Percentiles rank a stretch among this genome's conserved stretches.
Conservation (phyloP, 495 filamentous ascomycete species). For the Penicillium coprophilum region DNA sequence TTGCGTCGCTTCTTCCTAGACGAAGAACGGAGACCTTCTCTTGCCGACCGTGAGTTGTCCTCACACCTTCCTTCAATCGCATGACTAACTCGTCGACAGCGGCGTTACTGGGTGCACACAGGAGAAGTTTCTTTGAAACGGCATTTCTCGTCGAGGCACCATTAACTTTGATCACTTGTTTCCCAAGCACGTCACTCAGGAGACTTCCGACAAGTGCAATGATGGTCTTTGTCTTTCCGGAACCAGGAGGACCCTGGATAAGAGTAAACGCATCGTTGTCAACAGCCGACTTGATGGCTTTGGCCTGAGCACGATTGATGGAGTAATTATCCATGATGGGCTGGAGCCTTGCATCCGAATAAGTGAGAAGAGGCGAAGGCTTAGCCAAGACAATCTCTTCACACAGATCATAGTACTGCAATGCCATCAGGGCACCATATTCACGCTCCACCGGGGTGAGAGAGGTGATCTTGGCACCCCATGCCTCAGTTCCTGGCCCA, state of each 20-base stretch:
- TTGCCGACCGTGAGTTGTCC: constrained; percentile 65
- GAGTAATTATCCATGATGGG: constrained; percentile 70
- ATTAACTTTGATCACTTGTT: constrained; percentile 29
- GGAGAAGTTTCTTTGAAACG: constrained; percentile 78
- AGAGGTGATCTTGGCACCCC: constrained; percentile 77
- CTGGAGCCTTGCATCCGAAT: constrained; percentile 67
- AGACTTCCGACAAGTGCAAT: constrained; percentile 92
- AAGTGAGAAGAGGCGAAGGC: constrained; percentile 81
- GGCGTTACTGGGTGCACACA: constrained; percentile 96
- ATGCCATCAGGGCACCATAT: constrained; percentile 82
- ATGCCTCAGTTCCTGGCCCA: constrained; percentile 60
- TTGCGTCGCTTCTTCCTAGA: constrained; percentile 89
- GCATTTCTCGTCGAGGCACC: constrained; percentile 27
- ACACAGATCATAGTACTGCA: constrained; percentile 94
- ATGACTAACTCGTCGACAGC: constrained; percentile 96
- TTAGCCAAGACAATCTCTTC: constrained; percentile 85
- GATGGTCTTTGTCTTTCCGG: constrained; percentile 98
- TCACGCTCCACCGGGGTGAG: constrained; percentile 92
- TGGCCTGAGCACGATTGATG: constrained; percentile 88
- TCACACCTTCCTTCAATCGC: constrained; percentile 86
- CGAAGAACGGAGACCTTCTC: constrained; percentile 82
- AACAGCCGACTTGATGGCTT: constrained; percentile 83
- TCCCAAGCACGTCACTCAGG: constrained; percentile 59
- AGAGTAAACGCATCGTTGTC: constrained; percentile 96
- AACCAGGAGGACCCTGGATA: constrained; percentile 93